A percentile compares a stretch with the other conserved stretches of the same genome.
Evolutionary conservation across 2,329 filamentous ascomycete species (phyloP).

Genomic region (Clonostachys sp.): DNA sequence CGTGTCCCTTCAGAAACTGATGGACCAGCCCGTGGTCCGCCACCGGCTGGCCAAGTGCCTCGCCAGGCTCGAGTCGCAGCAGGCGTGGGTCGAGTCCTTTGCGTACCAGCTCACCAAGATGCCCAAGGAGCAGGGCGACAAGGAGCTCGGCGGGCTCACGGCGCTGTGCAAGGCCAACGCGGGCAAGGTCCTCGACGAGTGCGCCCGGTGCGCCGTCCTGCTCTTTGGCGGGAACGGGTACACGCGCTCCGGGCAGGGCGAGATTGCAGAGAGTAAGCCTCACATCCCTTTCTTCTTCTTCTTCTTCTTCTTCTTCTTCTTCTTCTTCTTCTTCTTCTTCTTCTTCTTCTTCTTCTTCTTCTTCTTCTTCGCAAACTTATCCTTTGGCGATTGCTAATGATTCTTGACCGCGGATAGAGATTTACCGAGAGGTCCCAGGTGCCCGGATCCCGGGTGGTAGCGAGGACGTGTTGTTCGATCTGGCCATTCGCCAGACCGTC

Average conservation of each 20-base stretch:
- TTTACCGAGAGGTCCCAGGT: constrained; percentile 20
- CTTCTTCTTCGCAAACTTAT: not conserved
- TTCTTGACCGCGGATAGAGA: constrained; percentile 7
- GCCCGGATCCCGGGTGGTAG: constrained; percentile 11
- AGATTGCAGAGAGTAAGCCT: constrained; percentile 62
- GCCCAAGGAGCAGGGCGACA: constrained; percentile 52
- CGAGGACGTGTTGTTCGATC: constrained; percentile 13
- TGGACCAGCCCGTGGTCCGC: constrained; percentile 71
- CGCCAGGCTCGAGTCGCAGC: constrained; percentile 63
- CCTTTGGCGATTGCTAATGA: not conserved
- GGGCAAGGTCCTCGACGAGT: constrained; percentile 68
- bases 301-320: not conserved
- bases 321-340: not conserved
- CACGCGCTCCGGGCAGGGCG: constrained; percentile 65
- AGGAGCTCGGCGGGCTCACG: constrained; percentile 65
- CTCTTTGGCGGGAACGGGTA: constrained; percentile 73
- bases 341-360: not conserved
- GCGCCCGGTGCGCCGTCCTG: constrained; percentile 63
- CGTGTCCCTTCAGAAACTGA: constrained; percentile 37
- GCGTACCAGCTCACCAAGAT: constrained; percentile 65
- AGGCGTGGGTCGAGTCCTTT: constrained; percentile 69
- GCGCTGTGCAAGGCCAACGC: constrained; percentile 69
- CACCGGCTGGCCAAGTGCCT: constrained; percentile 69
- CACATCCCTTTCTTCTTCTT: constrained; percentile 1
- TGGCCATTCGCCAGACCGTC: constrained; percentile 11